Percentiles rank a stretch among this genome's conserved stretches.
Conservation (phyloP, 805 yeast species). For the Candida tallmaniae region DNA sequence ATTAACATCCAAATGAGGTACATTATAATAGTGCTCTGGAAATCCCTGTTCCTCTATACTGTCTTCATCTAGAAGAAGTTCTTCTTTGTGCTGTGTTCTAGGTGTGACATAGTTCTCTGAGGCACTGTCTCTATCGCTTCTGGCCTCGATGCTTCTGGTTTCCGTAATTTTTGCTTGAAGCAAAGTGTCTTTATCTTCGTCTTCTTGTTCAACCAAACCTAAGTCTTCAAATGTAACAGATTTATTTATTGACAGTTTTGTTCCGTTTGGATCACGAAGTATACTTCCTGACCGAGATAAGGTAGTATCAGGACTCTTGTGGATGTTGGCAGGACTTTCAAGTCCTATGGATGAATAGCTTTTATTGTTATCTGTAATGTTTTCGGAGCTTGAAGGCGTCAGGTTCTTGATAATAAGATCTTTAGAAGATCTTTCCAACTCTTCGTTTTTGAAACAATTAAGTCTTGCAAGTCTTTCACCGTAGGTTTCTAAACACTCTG, state of each 20-base stretch:
- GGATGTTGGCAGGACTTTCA: conserved; percentile 14
- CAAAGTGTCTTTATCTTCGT: conserved; percentile 5
- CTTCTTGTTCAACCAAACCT: conserved; percentile 18
- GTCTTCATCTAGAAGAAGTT: conserved; percentile 6
- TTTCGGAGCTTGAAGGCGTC: conserved; percentile 9
- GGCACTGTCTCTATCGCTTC: background rate
- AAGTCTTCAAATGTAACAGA: conserved; percentile 39
- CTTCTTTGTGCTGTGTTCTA: no score
- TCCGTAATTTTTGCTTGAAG: conserved; percentile 9
- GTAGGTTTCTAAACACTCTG: conserved; percentile 89
- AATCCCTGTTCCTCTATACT: conserved; percentile 15
- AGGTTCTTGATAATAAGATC: conserved; percentile 9
- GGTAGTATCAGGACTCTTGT: conserved; percentile 13
- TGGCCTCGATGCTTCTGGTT: no score
- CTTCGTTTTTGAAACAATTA: conserved; percentile 90
- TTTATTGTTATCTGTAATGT: conserved; percentile 4
- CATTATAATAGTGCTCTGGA: conserved; percentile 12
- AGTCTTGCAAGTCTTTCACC: conserved; percentile 87
- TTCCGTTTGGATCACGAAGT: conserved; percentile 10
- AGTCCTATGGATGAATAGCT: conserved; percentile 7
- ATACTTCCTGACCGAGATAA: conserved; percentile 14
- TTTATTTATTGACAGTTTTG: conserved; percentile 19
- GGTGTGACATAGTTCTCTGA: background rate
- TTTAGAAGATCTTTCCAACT: conserved; percentile 38
- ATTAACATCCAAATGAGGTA: conserved; percentile 12